Percentiles rank a stretch among this genome's conserved stretches.
These are phyloP conservation scores for Balakata baccata DNA, from an alignment of 345 rosid genomes.

Conservation along the genomic window DNA sequence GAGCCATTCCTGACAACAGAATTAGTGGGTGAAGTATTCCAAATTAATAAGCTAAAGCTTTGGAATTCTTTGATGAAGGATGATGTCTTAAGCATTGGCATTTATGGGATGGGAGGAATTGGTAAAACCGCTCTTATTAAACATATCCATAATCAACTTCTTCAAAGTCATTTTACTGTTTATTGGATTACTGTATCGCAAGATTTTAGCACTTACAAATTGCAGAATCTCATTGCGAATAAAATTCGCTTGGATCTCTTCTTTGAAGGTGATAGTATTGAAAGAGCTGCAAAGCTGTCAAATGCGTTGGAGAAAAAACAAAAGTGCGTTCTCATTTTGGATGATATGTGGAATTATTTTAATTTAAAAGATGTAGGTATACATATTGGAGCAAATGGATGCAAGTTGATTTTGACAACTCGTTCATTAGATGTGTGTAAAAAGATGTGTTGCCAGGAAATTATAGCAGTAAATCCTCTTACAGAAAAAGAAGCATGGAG, in stretches of 20 bases:
- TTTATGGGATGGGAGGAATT: slow-evolving; percentile 20
- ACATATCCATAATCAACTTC: slow-evolving; percentile 9
- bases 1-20: not conserved
- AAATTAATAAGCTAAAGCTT: not conserved
- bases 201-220: slow-evolving; percentile 1
- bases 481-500: not conserved
- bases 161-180: not conserved
- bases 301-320: not conserved
- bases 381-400: slow-evolving; percentile 1
- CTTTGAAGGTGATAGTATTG: not conserved
- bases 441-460: slow-evolving; percentile 7
- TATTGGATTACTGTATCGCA: slow-evolving; percentile 23
- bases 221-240: slow-evolving; percentile 18
- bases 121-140: slow-evolving; percentile 18
- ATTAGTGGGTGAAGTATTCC: not conserved
- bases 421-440: slow-evolving; percentile 16
- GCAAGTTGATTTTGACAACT: slow-evolving; percentile 29
- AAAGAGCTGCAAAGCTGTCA: slow-evolving; percentile 5
- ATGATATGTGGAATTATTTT: slow-evolving; percentile 7
- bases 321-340: slow-evolving; percentile 5
- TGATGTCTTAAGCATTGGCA: slow-evolving; percentile 6
- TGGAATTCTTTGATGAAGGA: slow-evolving; percentile 1
- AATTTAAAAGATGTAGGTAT: not conserved
- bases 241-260: not conserved
- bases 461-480: slow-evolving; percentile 9